These are phyloP conservation scores for Skeletonema costatum DNA, from an alignment of 108 stramenopile genomes.

Conservation along the genomic window DNA sequence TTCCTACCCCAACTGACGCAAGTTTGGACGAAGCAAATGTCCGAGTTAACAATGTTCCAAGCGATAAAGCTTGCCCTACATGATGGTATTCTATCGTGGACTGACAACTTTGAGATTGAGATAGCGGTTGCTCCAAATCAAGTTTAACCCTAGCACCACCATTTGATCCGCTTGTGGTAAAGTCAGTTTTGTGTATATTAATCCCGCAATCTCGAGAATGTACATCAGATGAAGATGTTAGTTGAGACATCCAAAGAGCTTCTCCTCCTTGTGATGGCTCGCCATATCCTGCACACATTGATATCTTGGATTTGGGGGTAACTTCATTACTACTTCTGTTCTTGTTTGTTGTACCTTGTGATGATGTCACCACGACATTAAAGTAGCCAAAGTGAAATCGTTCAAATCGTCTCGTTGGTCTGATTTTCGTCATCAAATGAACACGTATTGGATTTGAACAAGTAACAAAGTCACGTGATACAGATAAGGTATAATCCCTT, in stretches of 20 bases:
- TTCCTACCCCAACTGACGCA: conserved; percentile 30
- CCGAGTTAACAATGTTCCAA: conserved; percentile 33
- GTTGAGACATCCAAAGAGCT: conserved; percentile 7
- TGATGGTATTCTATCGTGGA: conserved; percentile 29
- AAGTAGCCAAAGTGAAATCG: neutral
- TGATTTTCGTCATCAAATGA: conserved; percentile 3
- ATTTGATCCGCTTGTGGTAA: neutral
- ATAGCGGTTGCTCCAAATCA: conserved; percentile 27
- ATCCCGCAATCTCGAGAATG: conserved; percentile 20
- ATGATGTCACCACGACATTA: neutral
- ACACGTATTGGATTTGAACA: conserved; percentile 6
- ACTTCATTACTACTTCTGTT: neutral
- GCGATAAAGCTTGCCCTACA: conserved; percentile 11
- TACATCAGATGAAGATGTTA: conserved; percentile 4
- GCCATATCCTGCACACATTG: conserved; percentile 29
- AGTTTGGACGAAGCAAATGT: conserved; percentile 29
- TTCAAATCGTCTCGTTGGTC: neutral
- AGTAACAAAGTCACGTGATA: conserved; percentile 5
- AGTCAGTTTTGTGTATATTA: conserved; percentile 4
- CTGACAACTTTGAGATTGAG: conserved; percentile 20
- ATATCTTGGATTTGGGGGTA: conserved; percentile 15
- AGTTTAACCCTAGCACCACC: conserved; percentile 21
- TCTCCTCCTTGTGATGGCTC: conserved; percentile 12
- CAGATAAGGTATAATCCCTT: conserved; percentile 12
- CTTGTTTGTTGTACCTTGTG: conserved; percentile 13